These are phyloP conservation scores for Bruguiera parviflora DNA, from an alignment of 345 rosid species.

Conservation along the genomic window DNA sequence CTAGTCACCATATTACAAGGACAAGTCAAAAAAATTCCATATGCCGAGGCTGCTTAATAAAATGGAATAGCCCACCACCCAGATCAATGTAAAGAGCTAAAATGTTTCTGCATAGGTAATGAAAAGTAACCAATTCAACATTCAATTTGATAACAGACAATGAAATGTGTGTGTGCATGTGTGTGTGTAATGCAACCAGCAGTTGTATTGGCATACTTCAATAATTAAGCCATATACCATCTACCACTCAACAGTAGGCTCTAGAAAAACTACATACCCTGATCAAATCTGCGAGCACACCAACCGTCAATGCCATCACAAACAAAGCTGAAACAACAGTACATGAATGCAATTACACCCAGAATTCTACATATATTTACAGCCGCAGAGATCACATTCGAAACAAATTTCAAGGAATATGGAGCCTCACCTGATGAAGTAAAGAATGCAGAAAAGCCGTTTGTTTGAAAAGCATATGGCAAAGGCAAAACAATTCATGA, in stretches of 20 bases:
- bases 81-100: not conserved
- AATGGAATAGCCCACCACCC: not conserved
- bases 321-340: conserved; percentile 59
- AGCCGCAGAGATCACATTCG: not conserved
- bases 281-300: conserved; percentile 95
- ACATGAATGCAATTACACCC: conserved; percentile 11
- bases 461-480: conserved; percentile 78
- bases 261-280: conserved; percentile 42
- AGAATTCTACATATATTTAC: not conserved
- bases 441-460: conserved; percentile 62
- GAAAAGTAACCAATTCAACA: not conserved
- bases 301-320: conserved; percentile 94
- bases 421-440: conserved; percentile 59
- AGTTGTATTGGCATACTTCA: no score
- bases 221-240: not conserved
- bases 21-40: not conserved
- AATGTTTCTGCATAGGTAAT: not conserved
- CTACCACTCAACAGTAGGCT: not conserved
- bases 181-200: no score
- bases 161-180: no score
- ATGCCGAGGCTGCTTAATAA: not conserved
- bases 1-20: not conserved
- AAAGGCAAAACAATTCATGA: conserved; percentile 77
- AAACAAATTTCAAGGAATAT: not conserved
- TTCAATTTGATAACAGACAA: not conserved